These are phyloP conservation scores for Pseudogymnoascus sp. DNA, from an alignment of 2,329 filamentous ascomycete species.

Conservation along the genomic window DNA sequence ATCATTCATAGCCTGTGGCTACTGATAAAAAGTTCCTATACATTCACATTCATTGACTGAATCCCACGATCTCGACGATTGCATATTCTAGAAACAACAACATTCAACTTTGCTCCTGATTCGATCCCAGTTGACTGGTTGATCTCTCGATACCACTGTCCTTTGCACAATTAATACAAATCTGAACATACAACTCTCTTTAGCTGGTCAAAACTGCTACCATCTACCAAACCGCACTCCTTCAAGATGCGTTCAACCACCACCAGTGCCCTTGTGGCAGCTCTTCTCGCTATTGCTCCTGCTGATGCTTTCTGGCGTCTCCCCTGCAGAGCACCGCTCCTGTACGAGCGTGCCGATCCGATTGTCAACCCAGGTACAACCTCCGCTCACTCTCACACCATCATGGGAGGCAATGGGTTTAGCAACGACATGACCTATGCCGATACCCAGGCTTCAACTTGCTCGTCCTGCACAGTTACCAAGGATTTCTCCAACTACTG, in stretches of 20 bases:
- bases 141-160: slow-evolving; percentile 2
- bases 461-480: slow-evolving; percentile 55
- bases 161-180: neutral
- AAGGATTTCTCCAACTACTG: slow-evolving; percentile 61
- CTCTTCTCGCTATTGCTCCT: slow-evolving; percentile 14
- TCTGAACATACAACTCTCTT: neutral
- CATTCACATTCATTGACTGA: slow-evolving; percentile 8
- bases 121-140: slow-evolving; percentile 9
- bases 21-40: neutral
- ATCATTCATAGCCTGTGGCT: slow-evolving; percentile 7
- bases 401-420: slow-evolving; percentile 56
- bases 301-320: slow-evolving; percentile 41
- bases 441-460: slow-evolving; percentile 43
- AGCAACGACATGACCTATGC: slow-evolving; percentile 44
- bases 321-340: slow-evolving; percentile 26
- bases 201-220: neutral
- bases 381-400: slow-evolving; percentile 49
- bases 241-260: slow-evolving; percentile 11
- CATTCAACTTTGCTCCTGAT: slow-evolving; percentile 1
- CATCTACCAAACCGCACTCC: neutral
- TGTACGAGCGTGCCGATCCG: slow-evolving; percentile 48
- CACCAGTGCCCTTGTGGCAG: slow-evolving; percentile 8
- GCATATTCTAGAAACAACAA: slow-evolving; percentile 5
- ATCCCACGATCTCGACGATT: slow-evolving; percentile 3
- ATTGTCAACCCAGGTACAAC: slow-evolving; percentile 46